phyloP scores from a whole-genome alignment of 108 stramenopile species.

The Cyclotella choctawhatcheeana region DNA sequence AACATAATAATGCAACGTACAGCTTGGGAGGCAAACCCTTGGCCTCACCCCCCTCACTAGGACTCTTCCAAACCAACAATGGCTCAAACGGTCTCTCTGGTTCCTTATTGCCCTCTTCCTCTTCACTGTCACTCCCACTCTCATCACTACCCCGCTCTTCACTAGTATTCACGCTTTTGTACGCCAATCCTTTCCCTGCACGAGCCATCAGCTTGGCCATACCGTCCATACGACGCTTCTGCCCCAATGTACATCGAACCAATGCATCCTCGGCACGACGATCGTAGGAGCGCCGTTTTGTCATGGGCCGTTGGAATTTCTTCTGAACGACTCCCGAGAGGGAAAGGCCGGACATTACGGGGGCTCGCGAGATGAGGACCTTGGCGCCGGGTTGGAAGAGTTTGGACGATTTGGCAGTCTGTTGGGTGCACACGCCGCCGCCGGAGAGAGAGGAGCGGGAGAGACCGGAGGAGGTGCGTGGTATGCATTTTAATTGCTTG shows the following conservation, averaged over 20 bases:
- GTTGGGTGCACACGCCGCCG: background rate
- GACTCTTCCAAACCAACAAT: constrained; percentile 79
- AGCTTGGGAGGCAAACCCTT: constrained; percentile 71
- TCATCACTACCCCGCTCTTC: constrained; percentile 21
- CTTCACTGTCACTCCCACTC: constrained; percentile 62
- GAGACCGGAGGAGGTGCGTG: constrained; percentile 25
- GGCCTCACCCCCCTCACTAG: constrained; percentile 79
- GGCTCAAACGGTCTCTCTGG: constrained; percentile 82
- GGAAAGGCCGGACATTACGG: constrained; percentile 66
- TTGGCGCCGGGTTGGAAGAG: constrained; percentile 57
- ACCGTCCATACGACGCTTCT: constrained; percentile 71
- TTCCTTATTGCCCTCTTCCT: constrained; percentile 47
- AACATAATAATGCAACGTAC: constrained; percentile 45
- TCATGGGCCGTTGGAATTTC: constrained; percentile 84
- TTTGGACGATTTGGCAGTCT: constrained; percentile 11
- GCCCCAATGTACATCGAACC: constrained; percentile 59
- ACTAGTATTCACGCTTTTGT: constrained; percentile 25
- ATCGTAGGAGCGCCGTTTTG: constrained; percentile 75
- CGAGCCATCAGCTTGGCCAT: constrained; percentile 79
- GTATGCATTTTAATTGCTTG: constrained; percentile 28
- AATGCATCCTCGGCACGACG: constrained; percentile 69
- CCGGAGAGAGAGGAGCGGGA: constrained; percentile 11
- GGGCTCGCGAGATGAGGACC: constrained; percentile 61
- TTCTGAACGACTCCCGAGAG: constrained; percentile 49
- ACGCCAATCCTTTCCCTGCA: constrained; percentile 71